These are phyloP conservation scores for Volvariella surrecta DNA, from an alignment of 1,284 basidiomycete species.

Conservation along the genomic window DNA sequence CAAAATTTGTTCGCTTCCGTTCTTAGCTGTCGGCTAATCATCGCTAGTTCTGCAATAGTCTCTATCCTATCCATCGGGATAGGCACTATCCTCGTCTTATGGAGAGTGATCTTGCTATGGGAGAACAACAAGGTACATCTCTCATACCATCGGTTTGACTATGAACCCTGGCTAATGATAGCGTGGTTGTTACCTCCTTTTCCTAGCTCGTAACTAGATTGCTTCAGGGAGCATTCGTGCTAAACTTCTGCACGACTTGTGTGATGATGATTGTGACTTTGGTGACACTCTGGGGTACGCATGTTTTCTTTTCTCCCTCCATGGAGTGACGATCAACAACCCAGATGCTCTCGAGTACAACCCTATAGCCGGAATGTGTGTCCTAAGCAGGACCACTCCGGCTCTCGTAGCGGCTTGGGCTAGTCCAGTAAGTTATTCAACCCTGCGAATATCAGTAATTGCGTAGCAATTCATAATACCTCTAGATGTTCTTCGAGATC, in stretches of 20 bases:
- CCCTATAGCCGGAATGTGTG: background rate
- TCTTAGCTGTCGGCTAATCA: slow-evolving; percentile 7
- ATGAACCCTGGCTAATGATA: background rate
- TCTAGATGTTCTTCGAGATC: slow-evolving; percentile 9
- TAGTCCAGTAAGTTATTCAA: background rate
- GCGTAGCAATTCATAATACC: background rate
- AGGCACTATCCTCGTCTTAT: slow-evolving; percentile 10
- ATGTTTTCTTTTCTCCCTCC: no score
- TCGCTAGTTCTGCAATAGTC: slow-evolving; percentile 4
- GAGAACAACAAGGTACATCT: slow-evolving; percentile 8
- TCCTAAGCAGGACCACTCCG: background rate
- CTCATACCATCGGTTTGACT: no score
- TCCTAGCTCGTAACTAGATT: slow-evolving; percentile 5
- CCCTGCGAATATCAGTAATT: background rate
- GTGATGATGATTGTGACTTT: slow-evolving; percentile 5
- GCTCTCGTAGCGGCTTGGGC: background rate
- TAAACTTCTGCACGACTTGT: slow-evolving; percentile 7
- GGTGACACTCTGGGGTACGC: slow-evolving; percentile 4
- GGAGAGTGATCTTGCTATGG: slow-evolving; percentile 10
- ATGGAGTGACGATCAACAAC: no score
- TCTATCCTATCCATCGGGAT: slow-evolving; percentile 7
- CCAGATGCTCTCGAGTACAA: no score
- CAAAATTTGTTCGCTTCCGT: background rate
- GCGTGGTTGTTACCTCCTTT: background rate
- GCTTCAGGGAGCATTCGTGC: slow-evolving; percentile 8